phyloP scores from a whole-genome alignment of 2,329 filamentous ascomycete species.

The Blastomyces parvus region DNA sequence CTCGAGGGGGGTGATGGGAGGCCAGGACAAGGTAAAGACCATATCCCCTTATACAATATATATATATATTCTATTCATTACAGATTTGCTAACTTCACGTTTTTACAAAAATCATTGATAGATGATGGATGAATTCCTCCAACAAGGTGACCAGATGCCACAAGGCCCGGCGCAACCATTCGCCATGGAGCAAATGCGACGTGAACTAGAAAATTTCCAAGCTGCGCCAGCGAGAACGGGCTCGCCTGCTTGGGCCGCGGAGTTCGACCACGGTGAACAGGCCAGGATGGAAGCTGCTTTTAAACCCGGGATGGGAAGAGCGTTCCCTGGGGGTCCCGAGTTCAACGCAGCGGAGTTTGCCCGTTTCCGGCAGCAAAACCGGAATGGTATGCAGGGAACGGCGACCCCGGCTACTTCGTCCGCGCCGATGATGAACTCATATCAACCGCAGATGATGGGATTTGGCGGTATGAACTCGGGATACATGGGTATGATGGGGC shows the following conservation, averaged over 20 bases:
- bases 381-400: constrained; percentile 48
- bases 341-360: constrained; percentile 83
- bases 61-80: not conserved
- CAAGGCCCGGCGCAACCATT: constrained; percentile 49
- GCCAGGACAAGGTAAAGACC: constrained; percentile 58
- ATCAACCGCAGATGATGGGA: constrained; percentile 40
- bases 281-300: constrained; percentile 62
- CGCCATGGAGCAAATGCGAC: constrained; percentile 57
- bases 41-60: not conserved
- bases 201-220: constrained; percentile 49
- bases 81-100: not conserved
- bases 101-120: constrained; percentile 27
- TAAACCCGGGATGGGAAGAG: constrained; percentile 38
- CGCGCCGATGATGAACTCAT: constrained; percentile 42
- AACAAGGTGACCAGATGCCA: constrained; percentile 58
- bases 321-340: constrained; percentile 35
- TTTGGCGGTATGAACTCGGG: constrained; percentile 27
- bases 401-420: constrained; percentile 49
- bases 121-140: constrained; percentile 92
- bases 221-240: constrained; percentile 41
- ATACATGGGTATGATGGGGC: constrained; percentile 43
- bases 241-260: constrained; percentile 53
- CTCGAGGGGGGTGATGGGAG: constrained; percentile 56
- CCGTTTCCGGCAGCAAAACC: constrained; percentile 67
- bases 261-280: constrained; percentile 55